Evolutionary conservation across 75 land plant species (phyloP), one percentile per base, ranked within the genome.

Genomic region (Cryptomeria japonica): DNA sequence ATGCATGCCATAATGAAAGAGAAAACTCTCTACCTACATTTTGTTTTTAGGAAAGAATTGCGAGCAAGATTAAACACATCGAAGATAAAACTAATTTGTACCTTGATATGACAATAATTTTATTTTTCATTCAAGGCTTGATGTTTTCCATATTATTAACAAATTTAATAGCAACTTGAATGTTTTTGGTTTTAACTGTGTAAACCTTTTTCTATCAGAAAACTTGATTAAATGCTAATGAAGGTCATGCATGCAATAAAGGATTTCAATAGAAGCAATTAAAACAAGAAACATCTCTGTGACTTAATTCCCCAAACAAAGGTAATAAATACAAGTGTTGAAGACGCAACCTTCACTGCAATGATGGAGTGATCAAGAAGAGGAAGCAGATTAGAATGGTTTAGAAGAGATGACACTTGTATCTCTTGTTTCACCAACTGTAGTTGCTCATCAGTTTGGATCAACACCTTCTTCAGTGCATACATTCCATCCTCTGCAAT

Each of bases 401-500:
- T 93, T 83, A 98, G 94, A 14, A 93, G 87, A 13, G 96, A 94
- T 28, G 97, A 95, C 76, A 97, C 94, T 46, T 93, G 93, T 34
- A 98, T 98, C 92, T 98, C 99, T 87, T 96, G 90, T 86, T 92
- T 94, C 86, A 98, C 99, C 89, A 93, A 87, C 73, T 93, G 93
- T 82, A 97, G 86, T 90, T 98, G 99, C 80, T 98, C 99, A n/a
- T 88, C 90, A 14, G 90, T 91, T 84, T 98, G 99, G 72, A 97
- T 94, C 32, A 98, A 87, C 31, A 98, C 95, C 89, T 98, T 98
- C 91, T 98, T 98, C 94, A 98, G 56, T 42, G 99, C 99, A 93
- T 97, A 98, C 28, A 91, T 88, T 16, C 99, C 99, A 93, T 98
- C 96, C 77, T 93, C 99, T 97, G 93, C 89, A 93, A 15, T 18